Evolutionary conservation across 169 alveolate genomes (phyloP).

Genomic region (Plasmodium malariae): DNA sequence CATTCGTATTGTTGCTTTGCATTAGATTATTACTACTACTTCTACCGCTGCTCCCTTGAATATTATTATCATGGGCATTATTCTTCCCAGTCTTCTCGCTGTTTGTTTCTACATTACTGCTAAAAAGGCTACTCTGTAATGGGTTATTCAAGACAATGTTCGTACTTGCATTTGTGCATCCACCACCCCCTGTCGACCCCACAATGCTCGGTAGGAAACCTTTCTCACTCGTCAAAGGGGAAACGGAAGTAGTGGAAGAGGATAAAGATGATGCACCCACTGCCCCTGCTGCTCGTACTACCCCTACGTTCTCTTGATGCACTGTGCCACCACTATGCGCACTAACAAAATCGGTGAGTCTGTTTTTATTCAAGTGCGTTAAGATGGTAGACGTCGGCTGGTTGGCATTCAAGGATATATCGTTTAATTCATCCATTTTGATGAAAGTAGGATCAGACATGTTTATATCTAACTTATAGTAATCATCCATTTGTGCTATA

Average conservation of each 20-base stretch:
- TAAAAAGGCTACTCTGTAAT: background rate
- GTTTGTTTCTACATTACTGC: background rate
- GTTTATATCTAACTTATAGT: slow-evolving; percentile 49
- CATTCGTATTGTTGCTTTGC: background rate
- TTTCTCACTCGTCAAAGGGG: no score
- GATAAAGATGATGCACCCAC: no score
- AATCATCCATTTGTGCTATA: slow-evolving; percentile 59
- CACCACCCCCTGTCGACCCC: no score
- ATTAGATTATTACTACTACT: background rate
- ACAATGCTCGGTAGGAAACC: no score
- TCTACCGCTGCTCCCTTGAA: no score
- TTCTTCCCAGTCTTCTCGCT: background rate
- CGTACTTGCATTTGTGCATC: background rate
- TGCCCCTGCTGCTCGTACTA: background rate
- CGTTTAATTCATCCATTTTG: background rate
- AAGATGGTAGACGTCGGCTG: background rate
- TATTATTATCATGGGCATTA: background rate
- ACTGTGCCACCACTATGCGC: background rate
- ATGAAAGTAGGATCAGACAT: slow-evolving; percentile 6
- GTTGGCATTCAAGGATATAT: background rate
- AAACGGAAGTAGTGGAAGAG: no score
- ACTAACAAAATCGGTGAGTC: background rate
- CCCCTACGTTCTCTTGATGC: background rate
- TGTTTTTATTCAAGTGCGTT: background rate
- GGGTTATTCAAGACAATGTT: background rate